A percentile compares a stretch with the other conserved stretches of the same genome.
These are phyloP conservation scores for Shiraia sp. DNA, from an alignment of 2,329 filamentous ascomycete genomes.

Conservation along the genomic window DNA sequence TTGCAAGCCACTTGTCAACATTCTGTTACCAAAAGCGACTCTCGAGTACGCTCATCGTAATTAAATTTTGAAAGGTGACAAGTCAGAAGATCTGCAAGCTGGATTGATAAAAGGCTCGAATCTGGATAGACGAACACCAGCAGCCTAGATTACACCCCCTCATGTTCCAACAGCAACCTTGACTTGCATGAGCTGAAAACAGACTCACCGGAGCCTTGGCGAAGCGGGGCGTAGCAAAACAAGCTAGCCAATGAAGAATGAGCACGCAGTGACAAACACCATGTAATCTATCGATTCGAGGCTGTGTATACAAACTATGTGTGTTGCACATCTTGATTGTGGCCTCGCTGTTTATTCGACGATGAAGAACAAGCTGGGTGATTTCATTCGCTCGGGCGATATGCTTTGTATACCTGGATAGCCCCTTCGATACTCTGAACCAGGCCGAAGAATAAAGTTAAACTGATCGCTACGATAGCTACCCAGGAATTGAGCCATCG, in stretches of 20 bases:
- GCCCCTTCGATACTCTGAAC: constrained; percentile 49
- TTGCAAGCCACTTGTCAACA: constrained; percentile 2
- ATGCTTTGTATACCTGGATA: constrained; percentile 41
- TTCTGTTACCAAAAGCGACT: constrained; percentile 4
- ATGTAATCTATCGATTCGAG: no score
- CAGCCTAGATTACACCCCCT: background rate
- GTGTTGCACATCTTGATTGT: no score
- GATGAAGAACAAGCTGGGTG: no score
- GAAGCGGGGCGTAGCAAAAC: constrained; percentile 5
- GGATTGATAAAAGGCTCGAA: constrained; percentile 1
- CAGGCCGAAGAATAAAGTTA: constrained; percentile 41
- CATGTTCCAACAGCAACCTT: no score
- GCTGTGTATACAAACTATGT: no score
- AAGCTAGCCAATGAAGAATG: no score
- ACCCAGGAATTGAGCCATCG: constrained; percentile 45
- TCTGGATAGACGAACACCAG: background rate
- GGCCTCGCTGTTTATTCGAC: no score
- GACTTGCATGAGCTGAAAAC: constrained; percentile 3
- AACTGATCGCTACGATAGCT: background rate
- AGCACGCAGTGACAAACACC: no score
- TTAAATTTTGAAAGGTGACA: no score
- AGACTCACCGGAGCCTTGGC: constrained; percentile 6
- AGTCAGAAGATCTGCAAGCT: no score
- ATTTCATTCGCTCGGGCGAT: no score
- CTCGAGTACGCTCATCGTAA: background rate